Base-by-base conservation (phyloP, 75 land plant species). In the Larix kaempferi region DNA sequence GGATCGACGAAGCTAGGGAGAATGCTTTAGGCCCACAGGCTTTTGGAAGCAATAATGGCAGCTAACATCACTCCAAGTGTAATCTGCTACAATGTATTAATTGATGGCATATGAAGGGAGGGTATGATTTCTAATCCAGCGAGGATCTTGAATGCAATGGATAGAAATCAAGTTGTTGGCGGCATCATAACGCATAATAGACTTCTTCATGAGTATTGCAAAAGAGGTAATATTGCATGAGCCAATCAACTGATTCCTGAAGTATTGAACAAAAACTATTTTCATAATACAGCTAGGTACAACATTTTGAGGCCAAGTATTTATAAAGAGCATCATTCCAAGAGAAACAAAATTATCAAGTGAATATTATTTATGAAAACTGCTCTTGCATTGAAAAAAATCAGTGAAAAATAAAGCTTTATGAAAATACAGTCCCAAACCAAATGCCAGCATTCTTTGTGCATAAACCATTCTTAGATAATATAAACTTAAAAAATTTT, bases 241-340 rank as follows among this genome's bases (percentile, higher is more conserved):
- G 96, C 96, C 37, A 88, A 84, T 54, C 75, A 78, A 56, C 56
- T 93, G 75, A 84, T 94, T 14, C 80, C 84, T 59, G 94, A 95
- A 56, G 93, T 95, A 96, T 83, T 82, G 33, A 78, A 74, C 5
- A 71, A 60, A 71, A 85, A 84, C 21, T 86, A 87, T 83, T 79
- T 77, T 10, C 94, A 94, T 33, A 90, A 88, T 52, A 78, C 64
- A 12, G 88, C 83, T 57, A 91, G 94, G 12, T 95, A 90, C 83
- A 95, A 94, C 78, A 91, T 89, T 37, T 80, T 95, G 79, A 74
- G 93, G 79, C 86, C 93, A 23, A 89, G 94, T 59, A 55, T 90
- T 21, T 90, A 81, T 78, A 85, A 85, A 57, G 83, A 82, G 62
- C n/a, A n/a, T n/a, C n/a, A n/a, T n/a, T n/a, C n/a, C n/a, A n/a